phyloP scores from a whole-genome alignment of 2,329 filamentous ascomycete species.

The Mariannaea elegans region DNA sequence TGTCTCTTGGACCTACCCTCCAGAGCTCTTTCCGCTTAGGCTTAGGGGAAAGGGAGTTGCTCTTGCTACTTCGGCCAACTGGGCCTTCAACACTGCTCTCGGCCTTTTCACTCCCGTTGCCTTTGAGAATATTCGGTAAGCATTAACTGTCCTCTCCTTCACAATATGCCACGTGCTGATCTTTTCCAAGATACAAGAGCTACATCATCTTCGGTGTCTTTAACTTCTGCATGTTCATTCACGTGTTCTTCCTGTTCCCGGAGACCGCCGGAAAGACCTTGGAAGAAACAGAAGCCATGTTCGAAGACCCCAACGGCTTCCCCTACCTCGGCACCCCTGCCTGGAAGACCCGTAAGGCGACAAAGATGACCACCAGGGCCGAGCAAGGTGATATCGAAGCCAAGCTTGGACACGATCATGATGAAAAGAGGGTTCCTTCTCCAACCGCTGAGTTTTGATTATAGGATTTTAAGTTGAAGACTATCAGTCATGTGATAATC shows the following conservation, averaged over 20 bases:
- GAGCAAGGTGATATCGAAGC: conserved; percentile 32
- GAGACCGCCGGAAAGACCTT: conserved; percentile 59
- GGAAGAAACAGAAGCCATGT: conserved; percentile 67
- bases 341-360: conserved; percentile 29
- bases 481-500: too few species aligned
- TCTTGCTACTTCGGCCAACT: conserved; percentile 56
- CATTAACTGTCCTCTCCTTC: too few species aligned
- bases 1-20: conserved; percentile 64
- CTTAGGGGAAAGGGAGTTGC: conserved; percentile 62
- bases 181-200: conserved; percentile 22
- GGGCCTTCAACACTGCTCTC: conserved; percentile 52
- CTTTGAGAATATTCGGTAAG: conserved; percentile 37
- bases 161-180: too few species aligned
- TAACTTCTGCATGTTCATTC: conserved; percentile 31
- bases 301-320: conserved; percentile 34
- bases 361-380: conserved; percentile 13
- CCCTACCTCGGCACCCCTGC: conserved; percentile 29
- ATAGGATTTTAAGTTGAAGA: too few species aligned
- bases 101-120: conserved; percentile 38
- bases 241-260: conserved; percentile 54
- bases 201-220: conserved; percentile 34
- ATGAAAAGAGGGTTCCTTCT: too few species aligned
- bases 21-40: conserved; percentile 61
- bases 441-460: too few species aligned
- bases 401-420: conserved; percentile 15